Evolutionary conservation across 2,329 filamentous ascomycete species (phyloP), one percentile per base, ranked within the genome.

Genomic region (Didymella segeticola): DNA sequence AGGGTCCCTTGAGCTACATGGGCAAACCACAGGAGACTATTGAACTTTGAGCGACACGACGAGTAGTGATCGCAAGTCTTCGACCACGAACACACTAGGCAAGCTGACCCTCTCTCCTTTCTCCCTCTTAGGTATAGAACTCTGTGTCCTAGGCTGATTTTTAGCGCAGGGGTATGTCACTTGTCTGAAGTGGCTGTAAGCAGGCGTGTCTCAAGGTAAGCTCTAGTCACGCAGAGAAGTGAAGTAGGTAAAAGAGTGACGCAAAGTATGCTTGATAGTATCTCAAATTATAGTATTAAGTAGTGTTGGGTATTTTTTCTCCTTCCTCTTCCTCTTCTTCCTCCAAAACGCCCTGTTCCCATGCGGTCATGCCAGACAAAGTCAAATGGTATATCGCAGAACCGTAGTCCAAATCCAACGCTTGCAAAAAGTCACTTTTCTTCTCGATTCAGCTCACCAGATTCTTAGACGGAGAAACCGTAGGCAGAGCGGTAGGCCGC

Each of bases 1-100:
- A 86, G 64, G 89, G 89, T 0, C 88, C 88, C 0, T 76, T 91
- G 59, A 88, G 82, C 63, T 70, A 78, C 30, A 79, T 80, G 72
- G 66, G 70, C 31, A 65, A 66, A 38, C 56, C 67, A 47, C 56
- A 68, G 49, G 63, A 67, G 47, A 56, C 45, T 1, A 57, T 66
- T 8, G 69, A 74, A 59, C 58, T 73, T 6, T 70, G 63, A 48
- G 41, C 17, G 10, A 23, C 1, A 10, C 8, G 15, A 41, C 12
- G n/a, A 34, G 14, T 14, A 26, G 10, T 23, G 29, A 30, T 37
- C 20, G 20, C 25, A 15, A 15, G 14, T 6, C 8, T 9, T 12
- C 5, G 33, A 22, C 38, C 19, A 14, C 14, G 15, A 22, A 47
- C 26, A 23, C 26, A 41, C 34, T 54, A 54, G 45, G 46, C 51